Evolutionary conservation across 2,329 filamentous ascomycete species (phyloP).

Genomic region (Epicoccum nigrum): DNA sequence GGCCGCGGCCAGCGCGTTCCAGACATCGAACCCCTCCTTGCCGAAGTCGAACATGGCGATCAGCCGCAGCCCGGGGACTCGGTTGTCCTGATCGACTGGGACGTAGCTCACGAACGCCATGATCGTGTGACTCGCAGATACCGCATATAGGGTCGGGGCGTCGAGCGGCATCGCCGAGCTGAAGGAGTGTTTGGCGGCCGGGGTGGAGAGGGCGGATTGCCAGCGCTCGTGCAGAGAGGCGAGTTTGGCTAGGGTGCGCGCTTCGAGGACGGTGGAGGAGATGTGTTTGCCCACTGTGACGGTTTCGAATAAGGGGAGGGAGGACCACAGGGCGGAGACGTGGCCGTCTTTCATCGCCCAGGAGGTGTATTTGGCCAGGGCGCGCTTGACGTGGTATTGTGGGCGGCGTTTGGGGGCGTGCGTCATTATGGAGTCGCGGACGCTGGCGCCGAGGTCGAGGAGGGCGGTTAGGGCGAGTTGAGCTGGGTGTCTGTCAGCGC

Average conservation of each 20-base stretch:
- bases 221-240: slow-evolving; percentile 52
- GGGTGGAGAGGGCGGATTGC: slow-evolving; percentile 44
- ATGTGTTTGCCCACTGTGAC: slow-evolving; percentile 51
- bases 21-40: slow-evolving; percentile 62
- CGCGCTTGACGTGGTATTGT: slow-evolving; percentile 49
- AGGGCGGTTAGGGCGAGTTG: slow-evolving; percentile 58
- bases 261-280: slow-evolving; percentile 48
- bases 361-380: slow-evolving; percentile 56
- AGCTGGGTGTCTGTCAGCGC: slow-evolving; percentile 43
- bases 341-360: slow-evolving; percentile 61
- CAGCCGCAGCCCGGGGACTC: slow-evolving; percentile 41
- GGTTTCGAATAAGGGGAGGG: slow-evolving; percentile 55
- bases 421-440: slow-evolving; percentile 57
- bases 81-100: slow-evolving; percentile 32
- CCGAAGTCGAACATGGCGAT: slow-evolving; percentile 62
- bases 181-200: slow-evolving; percentile 4
- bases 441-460: slow-evolving; percentile 57
- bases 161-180: slow-evolving; percentile 17
- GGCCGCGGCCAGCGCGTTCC: slow-evolving; percentile 64
- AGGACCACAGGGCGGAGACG: slow-evolving; percentile 44
- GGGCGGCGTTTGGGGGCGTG: slow-evolving; percentile 44
- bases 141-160: slow-evolving; percentile 59
- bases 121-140: slow-evolving; percentile 60
- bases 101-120: slow-evolving; percentile 60
- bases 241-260: slow-evolving; percentile 53